Conservation (phyloP, 2,329 filamentous ascomycete species). For the Colletotrichum chlorophyti region DNA sequence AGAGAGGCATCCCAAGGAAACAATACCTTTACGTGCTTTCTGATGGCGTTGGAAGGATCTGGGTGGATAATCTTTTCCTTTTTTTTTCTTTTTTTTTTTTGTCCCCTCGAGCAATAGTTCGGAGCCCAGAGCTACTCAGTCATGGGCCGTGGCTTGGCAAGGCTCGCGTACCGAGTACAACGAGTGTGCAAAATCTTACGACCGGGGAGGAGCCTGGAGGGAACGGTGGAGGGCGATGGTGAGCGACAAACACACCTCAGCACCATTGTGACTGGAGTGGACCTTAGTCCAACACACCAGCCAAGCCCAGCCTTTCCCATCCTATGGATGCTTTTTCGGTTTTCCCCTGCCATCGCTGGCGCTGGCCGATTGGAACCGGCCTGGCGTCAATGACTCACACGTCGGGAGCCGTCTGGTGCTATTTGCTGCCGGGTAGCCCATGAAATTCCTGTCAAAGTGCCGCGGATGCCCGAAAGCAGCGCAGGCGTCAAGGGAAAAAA, state of each 20-base stretch:
- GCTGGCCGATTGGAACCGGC: conserved; percentile 19
- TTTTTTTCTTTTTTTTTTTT: too few relatives aligned
- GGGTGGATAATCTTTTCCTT: conserved; percentile 20
- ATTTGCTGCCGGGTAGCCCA: conserved; percentile 21
- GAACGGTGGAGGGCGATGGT: not conserved
- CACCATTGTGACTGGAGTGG: conserved; percentile 4
- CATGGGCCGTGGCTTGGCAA: conserved; percentile 25
- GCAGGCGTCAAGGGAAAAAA: conserved; percentile 7
- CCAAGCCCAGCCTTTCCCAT: conserved; percentile 9
- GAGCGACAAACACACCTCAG: conserved; percentile 15
- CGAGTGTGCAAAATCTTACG: conserved; percentile 1
- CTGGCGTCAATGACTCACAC: conserved; percentile 30
- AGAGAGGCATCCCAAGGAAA: not conserved
- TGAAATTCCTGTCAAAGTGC: conserved; percentile 18
- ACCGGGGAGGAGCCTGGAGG: not conserved
- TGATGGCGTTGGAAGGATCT: not conserved
- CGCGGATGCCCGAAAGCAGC: conserved; percentile 24
- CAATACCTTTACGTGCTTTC: not conserved
- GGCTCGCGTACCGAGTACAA: conserved; percentile 26
- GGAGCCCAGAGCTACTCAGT: conserved; percentile 2
- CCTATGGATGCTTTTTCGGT: conserved; percentile 16
- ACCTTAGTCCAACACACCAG: too few relatives aligned
- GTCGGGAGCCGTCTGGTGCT: conserved; percentile 27
- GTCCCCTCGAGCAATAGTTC: conserved; percentile 18
- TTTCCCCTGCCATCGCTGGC: conserved; percentile 10